Evolutionary conservation across 805 yeast species (phyloP).

Genomic region (Hanseniaspora singularis): DNA sequence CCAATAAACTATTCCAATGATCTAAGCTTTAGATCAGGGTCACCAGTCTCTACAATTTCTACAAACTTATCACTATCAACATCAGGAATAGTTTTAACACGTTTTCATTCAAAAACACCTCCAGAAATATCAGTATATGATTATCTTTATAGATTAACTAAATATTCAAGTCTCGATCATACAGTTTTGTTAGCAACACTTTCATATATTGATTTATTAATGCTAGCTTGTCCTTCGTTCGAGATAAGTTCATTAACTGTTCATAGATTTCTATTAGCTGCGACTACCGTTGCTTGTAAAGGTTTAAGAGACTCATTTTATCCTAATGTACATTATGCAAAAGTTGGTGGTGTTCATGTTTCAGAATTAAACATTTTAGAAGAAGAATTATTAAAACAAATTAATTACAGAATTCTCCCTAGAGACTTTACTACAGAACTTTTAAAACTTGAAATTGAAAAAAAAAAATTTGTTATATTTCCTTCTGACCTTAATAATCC

Average conservation of each 20-base stretch:
- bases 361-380: slow-evolving; percentile 78
- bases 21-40: background rate
- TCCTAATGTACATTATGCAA: slow-evolving; percentile 86
- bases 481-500: background rate
- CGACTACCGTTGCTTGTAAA: slow-evolving; percentile 82
- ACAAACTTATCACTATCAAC: slow-evolving; percentile 20
- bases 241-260: slow-evolving; percentile 84
- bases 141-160: slow-evolving; percentile 62
- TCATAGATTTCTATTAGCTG: slow-evolving; percentile 79
- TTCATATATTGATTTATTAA: slow-evolving; percentile 79
- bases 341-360: slow-evolving; percentile 85
- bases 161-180: slow-evolving; percentile 75
- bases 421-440: slow-evolving; percentile 32
- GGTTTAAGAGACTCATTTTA: slow-evolving; percentile 89
- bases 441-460: slow-evolving; percentile 27
- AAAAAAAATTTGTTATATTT: slow-evolving; percentile 13
- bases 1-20: background rate
- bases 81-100: slow-evolving; percentile 42
- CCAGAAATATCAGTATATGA: slow-evolving; percentile 74
- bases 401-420: slow-evolving; percentile 68
- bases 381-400: slow-evolving; percentile 70
- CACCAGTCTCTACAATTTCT: background rate
- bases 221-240: slow-evolving; percentile 66
- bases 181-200: slow-evolving; percentile 70
- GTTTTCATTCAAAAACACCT: slow-evolving; percentile 89